Base-by-base conservation (phyloP, 768 basidiomycete genomes). In the Collybia nuda region DNA sequence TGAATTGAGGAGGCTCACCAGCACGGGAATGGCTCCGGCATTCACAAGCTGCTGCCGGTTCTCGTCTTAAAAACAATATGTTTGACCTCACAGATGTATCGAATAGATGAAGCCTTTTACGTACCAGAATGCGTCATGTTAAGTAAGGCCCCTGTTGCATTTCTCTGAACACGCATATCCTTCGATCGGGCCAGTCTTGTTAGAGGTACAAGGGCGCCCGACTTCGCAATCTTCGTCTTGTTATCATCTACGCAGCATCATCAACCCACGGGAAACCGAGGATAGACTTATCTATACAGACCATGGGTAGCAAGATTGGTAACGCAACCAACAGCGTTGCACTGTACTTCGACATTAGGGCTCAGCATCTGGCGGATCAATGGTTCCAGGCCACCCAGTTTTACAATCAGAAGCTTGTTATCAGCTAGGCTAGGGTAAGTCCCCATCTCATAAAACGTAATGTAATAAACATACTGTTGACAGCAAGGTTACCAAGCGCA, bases 221-320 rank as follows among this genome's bases (percentile, higher is more conserved):
- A 97, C 79, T 98, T 98, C 36, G 97, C 97, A 50, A 99, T 99
- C 80, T 96, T 97, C 44, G 93, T 97, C 80, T 99, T 99, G 80
- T 99, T 99, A 68, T 99, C 97, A 62, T 99, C 95, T 97, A 44
- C 47, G 14, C 24, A 21, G 19, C 32, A 17, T 24, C 14, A 32
- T 53, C 40, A 52, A 52, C 14, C 49, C 47, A 44, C 29, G 49
- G 35, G 51, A 47, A 38, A 45, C 50, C 50, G 50, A 57, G 45
- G 39, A 38, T 50, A 46, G 58, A 11, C 39, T 39, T 24, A 40
- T 50, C 53, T 47, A 47, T 22, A 67, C 84, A 48, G 51, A 96
- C 95, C 96, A 71, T 98, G 96, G 1, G 96, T 99, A 12, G 97
- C 97, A 39, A 99, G 80, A 67, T 99, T 99, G 15, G 97, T 99